phyloP scores from a whole-genome alignment of 1,284 basidiomycete species.

The Trametes pubescens region DNA sequence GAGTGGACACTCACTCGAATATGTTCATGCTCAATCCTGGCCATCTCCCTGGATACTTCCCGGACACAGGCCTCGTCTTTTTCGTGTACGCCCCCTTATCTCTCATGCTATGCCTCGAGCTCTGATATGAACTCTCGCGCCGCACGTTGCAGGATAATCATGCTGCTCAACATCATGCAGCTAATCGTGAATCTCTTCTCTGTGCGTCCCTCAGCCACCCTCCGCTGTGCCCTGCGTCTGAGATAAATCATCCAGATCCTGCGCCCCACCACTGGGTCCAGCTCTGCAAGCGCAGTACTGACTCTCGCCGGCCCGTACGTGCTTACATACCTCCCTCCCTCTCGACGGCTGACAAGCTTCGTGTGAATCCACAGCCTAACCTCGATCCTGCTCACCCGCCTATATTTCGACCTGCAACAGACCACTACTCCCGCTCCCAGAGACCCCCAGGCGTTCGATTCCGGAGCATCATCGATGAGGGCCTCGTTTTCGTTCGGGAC shows the following conservation, averaged over 20 bases:
- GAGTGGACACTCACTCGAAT: background rate
- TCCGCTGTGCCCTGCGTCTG: background rate
- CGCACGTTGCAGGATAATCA: background rate
- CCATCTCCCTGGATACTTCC: background rate
- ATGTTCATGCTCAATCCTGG: background rate
- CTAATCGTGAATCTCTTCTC: background rate
- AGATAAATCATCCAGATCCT: background rate
- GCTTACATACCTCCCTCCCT: background rate
- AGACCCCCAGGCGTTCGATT: no score
- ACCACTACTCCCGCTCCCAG: background rate
- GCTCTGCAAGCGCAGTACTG: background rate
- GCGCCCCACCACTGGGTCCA: background rate
- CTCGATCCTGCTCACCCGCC: conserved; percentile 2
- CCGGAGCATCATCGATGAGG: no score
- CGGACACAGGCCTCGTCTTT: background rate
- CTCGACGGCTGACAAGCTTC: background rate
- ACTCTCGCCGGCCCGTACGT: background rate
- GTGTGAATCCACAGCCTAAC: background rate
- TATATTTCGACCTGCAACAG: conserved; percentile 6
- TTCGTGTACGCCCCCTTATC: background rate
- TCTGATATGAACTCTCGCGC: no score
- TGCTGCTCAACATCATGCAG: conserved; percentile 1
- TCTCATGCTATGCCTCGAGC: no score
- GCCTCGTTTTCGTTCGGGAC: no score
- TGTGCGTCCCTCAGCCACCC: background rate